A percentile compares a stretch with the other conserved stretches of the same genome.
These are phyloP conservation scores for Wickerhamomyces silvicola DNA, from an alignment of 805 yeast species.

Conservation along the genomic window DNA sequence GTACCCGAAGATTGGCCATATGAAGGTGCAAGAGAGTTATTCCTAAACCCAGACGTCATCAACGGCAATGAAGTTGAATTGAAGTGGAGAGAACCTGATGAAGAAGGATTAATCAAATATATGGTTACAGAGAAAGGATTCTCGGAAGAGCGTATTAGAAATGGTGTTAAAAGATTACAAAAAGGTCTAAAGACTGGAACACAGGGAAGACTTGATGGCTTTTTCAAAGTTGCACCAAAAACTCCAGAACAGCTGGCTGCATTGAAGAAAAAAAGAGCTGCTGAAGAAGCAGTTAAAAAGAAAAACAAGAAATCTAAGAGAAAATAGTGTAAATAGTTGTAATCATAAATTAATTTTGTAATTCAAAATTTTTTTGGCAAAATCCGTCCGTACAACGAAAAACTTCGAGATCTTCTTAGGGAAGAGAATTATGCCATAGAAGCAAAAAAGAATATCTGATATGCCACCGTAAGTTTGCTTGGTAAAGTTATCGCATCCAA, in stretches of 20 bases:
- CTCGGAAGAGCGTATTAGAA: slow-evolving; percentile 83
- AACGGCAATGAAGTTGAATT: slow-evolving; percentile 55
- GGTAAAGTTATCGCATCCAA: neutral
- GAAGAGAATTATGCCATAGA: too few relatives aligned
- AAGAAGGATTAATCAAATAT: slow-evolving; percentile 73
- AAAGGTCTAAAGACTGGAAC: slow-evolving; percentile 81
- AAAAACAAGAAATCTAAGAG: slow-evolving; percentile 18
- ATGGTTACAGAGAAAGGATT: slow-evolving; percentile 88
- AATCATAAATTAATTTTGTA: too few relatives aligned
- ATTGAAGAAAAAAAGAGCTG: slow-evolving; percentile 23
- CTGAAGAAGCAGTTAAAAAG: slow-evolving; percentile 23
- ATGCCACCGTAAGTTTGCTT: slow-evolving; percentile 19
- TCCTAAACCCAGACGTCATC: slow-evolving; percentile 74
- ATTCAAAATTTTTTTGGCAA: too few relatives aligned
- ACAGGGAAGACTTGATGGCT: slow-evolving; percentile 90
- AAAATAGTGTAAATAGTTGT: slow-evolving; percentile 8
- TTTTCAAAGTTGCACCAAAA: slow-evolving; percentile 63
- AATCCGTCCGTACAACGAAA: too few relatives aligned
- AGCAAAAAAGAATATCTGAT: too few relatives aligned
- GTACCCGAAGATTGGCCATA: slow-evolving; percentile 95
- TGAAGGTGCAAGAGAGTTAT: slow-evolving; percentile 78
- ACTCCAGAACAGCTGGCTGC: slow-evolving; percentile 37
- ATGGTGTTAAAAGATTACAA: slow-evolving; percentile 78
- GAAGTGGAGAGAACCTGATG: slow-evolving; percentile 87
- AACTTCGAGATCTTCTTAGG: too few relatives aligned